Base-by-base conservation (phyloP, 2,329 filamentous ascomycete genomes). In the Annulohypoxylon truncatum region DNA sequence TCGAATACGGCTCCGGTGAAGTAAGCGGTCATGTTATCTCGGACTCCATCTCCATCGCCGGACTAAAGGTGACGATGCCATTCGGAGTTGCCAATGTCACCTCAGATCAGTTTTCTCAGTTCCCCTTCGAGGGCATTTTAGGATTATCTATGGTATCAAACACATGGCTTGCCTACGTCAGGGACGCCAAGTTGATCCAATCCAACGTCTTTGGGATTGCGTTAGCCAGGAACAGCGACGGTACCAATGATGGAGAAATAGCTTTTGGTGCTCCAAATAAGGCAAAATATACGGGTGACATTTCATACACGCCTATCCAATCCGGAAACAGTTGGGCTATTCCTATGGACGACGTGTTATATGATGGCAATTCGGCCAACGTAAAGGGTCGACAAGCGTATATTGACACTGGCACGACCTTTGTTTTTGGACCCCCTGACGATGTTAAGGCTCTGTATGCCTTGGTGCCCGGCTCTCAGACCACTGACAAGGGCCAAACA, bases 121-220 rank as follows among this genome's bases (percentile, higher is more conserved):
- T 95, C 72, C 91, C 92, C 1, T 94, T 97, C 78, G 94, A 97
- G 76, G 94, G 94, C 22, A 96, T 97, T 51, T 81, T 97, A 2
- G 94, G 93, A 3, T 80, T 97, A 22, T 91, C 92, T 13, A 89
- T 90, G 72, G 85, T 85, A 66, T 85, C 85, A 4, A 86, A 91
- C 18, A 92, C 89, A 46, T 89, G 96, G 71, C 83, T 96, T 76
- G 82, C 90, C 38, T 80, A 84, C 1, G 79, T 96, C 46, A 81
- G 82, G 13, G 73, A 84, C 1, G 82, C 85, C n/a, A 83, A 85
- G 20, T 73, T 86, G 18, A 80, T 96, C 44, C 72, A 80, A 12
- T 75, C 86, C 4, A 93, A 92, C 74, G 77, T 95, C 18, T 90
- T 95, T 73, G 88, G 88, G 57, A 82, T 97, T 24, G 89, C 89